Evolutionary conservation across 352 stramenopile species (phyloP), one percentile per base, ranked within the genome.

Genomic region (Aphanomyces euteiches): DNA sequence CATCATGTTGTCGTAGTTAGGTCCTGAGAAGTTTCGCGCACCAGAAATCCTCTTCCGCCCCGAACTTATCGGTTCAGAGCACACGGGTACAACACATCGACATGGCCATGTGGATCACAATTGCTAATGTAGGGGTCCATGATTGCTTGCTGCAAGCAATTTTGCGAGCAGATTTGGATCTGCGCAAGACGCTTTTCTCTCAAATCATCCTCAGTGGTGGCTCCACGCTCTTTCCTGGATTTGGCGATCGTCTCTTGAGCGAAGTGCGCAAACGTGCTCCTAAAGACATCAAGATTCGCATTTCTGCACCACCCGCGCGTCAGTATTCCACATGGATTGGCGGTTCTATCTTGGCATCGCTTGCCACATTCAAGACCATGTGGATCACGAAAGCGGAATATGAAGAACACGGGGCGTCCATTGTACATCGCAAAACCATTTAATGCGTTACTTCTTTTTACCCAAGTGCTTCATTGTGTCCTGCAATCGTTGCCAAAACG

Each of bases 341-440:
- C 54, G 97, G 96, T 28, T 99, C 95, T 73, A 99, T 99, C 78
- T 80, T 99, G 41, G 96, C 90, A 37, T 98, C 92, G 67, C 85
- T 99, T 34, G 96, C 94, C 56, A 98, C 92, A 28, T 99, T 99
- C 84, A 96, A 98, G 80, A 97, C 98, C 72, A 99, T 99, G 96
- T 99, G 96, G 96, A 98, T 99, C 77, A 98, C 94, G 56, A 99
- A 98, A 81, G 88, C 84, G 58, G 97, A 99, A 81, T 99, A 99
- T 77, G 97, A 99, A 57, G 97, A 99, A 81, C 96, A 96, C 76
- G 97, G 97, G 28, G 79, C 93, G 64, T 90, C 87, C n/a, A 98
- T 99, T 78, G 82, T 99, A 28, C 95, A 99, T 85, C 90, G 96
- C 69, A 98, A 98, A 76, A 98, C 93, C 59, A 81, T 96, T 66